Percentiles rank a stretch among this genome's conserved stretches.
Conservation (phyloP, 352 stramenopile genomes). For the Saprolegnia parasitica region DNA sequence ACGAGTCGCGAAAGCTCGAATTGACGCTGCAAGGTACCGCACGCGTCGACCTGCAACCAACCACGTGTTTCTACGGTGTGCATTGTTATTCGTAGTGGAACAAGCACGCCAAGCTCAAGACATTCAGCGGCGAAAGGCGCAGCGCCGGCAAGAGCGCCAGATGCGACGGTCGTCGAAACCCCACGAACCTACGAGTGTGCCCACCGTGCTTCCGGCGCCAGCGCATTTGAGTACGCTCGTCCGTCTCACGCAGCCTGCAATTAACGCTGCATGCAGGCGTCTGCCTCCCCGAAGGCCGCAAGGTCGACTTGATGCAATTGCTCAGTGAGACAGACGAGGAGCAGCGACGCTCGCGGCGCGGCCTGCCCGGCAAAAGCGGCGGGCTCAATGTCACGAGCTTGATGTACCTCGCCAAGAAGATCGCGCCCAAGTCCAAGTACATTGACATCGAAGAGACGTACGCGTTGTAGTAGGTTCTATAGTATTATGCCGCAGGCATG, state of each 20-base stretch:
- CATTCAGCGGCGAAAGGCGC: slow-evolving; percentile 25
- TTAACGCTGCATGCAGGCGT: slow-evolving; percentile 19
- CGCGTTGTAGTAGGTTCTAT: slow-evolving; percentile 10
- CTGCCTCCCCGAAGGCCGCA: slow-evolving; percentile 25
- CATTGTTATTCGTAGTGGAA: slow-evolving; percentile 10
- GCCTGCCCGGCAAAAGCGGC: background rate
- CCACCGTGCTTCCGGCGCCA: background rate
- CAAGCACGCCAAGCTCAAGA: slow-evolving; percentile 23
- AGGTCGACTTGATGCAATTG: slow-evolving; percentile 19
- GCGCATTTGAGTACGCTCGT: background rate
- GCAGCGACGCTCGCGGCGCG: slow-evolving; percentile 13
- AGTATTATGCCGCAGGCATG: background rate
- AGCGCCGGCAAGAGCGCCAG: slow-evolving; percentile 27
- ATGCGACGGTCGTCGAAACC: slow-evolving; percentile 8
- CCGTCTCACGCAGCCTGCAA: too few species aligned
- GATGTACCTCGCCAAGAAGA: slow-evolving; percentile 22
- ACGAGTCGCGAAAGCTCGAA: slow-evolving; percentile 28
- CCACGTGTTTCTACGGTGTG: background rate
- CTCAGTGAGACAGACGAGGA: slow-evolving; percentile 25
- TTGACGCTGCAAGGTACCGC: slow-evolving; percentile 20
- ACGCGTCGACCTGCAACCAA: background rate
- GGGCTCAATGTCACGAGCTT: slow-evolving; percentile 10
- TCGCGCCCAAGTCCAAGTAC: slow-evolving; percentile 24
- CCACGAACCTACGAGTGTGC: background rate
- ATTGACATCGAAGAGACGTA: slow-evolving; percentile 25